A percentile compares a stretch with the other conserved stretches of the same genome.
phyloP scores from a whole-genome alignment of 345 rosid species.

The Balakata baccata region DNA sequence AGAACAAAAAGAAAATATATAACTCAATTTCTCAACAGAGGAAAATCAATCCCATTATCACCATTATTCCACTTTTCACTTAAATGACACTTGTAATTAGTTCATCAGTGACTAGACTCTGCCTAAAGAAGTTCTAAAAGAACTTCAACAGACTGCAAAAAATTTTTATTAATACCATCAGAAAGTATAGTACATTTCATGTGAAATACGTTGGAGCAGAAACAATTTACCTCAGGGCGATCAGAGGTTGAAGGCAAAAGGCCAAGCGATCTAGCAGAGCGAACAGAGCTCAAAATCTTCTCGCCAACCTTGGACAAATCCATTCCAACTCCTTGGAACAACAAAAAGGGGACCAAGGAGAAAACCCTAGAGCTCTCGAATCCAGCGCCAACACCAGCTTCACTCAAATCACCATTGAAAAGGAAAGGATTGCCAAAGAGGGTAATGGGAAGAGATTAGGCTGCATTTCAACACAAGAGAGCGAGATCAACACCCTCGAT shows the following conservation, averaged over 20 bases:
- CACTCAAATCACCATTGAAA: constrained; percentile 64
- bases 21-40: background rate
- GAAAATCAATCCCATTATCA: background rate
- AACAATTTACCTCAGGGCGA: constrained; percentile 74
- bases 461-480: too few relatives aligned
- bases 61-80: background rate
- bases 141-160: background rate
- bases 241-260: constrained; percentile 71
- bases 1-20: background rate
- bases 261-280: constrained; percentile 88
- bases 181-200: background rate
- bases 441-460: constrained; percentile 48
- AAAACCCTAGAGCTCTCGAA: constrained; percentile 83
- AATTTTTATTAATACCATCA: too few relatives aligned
- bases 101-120: background rate
- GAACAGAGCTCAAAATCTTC: constrained; percentile 84
- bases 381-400: constrained; percentile 29
- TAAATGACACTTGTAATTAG: background rate
- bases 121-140: background rate
- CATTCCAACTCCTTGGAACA: constrained; percentile 81
- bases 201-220: too few relatives aligned
- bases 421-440: constrained; percentile 60
- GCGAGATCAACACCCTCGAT: too few relatives aligned
- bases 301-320: constrained; percentile 93
- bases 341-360: constrained; percentile 72